Evolutionary conservation across 108 stramenopile genomes (phyloP).

Genomic region (Epipyxis sp.): DNA sequence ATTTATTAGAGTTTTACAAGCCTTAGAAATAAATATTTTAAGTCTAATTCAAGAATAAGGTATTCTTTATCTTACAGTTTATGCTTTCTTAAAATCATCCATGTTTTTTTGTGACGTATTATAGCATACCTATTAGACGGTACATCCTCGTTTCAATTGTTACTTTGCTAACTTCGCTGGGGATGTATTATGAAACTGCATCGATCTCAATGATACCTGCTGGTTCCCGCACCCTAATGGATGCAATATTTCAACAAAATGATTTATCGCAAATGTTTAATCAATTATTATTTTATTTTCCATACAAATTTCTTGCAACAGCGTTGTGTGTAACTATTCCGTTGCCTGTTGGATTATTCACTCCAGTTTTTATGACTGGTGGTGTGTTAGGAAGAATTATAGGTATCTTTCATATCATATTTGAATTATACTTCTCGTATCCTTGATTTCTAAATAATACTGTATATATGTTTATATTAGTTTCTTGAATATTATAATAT

Average conservation of each 20-base stretch:
- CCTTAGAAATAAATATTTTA: no score
- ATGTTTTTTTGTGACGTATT: neutral
- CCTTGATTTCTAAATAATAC: constrained; percentile 34
- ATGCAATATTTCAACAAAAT: constrained; percentile 25
- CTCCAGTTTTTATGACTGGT: constrained; percentile 45
- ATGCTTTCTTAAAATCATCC: neutral
- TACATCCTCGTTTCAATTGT: neutral
- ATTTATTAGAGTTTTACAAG: no score
- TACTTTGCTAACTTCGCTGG: neutral
- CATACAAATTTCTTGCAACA: constrained; percentile 39
- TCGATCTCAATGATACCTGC: neutral
- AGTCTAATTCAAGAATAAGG: no score
- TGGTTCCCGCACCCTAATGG: constrained; percentile 18
- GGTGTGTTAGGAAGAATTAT: constrained; percentile 45
- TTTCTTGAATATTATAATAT: no score
- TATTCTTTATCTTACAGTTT: neutral
- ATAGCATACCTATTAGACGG: neutral
- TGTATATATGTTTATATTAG: no score
- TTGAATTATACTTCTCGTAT: constrained; percentile 16
- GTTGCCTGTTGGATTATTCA: constrained; percentile 46
- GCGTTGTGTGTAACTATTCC: constrained; percentile 44
- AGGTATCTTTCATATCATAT: no score
- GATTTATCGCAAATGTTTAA: neutral
- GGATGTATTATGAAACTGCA: neutral
- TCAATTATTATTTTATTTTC: constrained; percentile 27